Conservation (phyloP, 768 basidiomycete species). For the Boletus tylopilopsis region DNA sequence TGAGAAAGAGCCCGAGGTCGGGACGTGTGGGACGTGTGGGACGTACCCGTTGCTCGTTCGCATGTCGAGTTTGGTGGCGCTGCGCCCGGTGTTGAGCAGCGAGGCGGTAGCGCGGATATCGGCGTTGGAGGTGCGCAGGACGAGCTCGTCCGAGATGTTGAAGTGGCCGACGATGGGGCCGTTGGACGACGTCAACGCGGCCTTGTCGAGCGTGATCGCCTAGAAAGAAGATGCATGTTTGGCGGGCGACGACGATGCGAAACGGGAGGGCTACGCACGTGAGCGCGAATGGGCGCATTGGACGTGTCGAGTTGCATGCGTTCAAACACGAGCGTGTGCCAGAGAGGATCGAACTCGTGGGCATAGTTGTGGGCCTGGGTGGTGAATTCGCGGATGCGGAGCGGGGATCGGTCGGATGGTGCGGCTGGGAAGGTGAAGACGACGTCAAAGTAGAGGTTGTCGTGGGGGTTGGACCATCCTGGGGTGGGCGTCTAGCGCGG, state of each 20-base stretch:
- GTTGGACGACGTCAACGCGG: conserved; percentile 29
- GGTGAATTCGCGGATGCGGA: conserved; percentile 27
- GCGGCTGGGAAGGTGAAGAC: conserved; percentile 29
- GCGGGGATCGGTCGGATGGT: not conserved
- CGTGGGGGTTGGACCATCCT: not conserved
- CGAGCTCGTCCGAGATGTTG: conserved; percentile 26
- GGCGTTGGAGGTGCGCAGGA: conserved; percentile 34
- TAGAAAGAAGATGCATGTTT: no score
- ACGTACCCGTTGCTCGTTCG: conserved; percentile 22
- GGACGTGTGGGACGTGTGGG: not conserved
- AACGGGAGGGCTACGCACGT: conserved; percentile 14
- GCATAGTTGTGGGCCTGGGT: conserved; percentile 29
- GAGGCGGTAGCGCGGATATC: conserved; percentile 27
- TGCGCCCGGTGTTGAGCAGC: conserved; percentile 13
- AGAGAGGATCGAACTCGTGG: conserved; percentile 28
- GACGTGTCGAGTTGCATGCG: conserved; percentile 19
- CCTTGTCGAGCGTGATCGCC: conserved; percentile 29
- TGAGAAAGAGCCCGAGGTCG: no score
- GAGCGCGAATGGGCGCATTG: conserved; percentile 25
- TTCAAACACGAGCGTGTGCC: conserved; percentile 26
- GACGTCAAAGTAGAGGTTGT: conserved; percentile 27
- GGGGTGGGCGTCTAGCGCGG: conserved; percentile 15
- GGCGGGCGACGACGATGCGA: no score
- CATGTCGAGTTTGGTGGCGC: conserved; percentile 13
- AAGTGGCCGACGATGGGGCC: conserved; percentile 37